Evolutionary conservation across 306 rosid genomes (phyloP).

Genomic region (Nissolia schottii): DNA sequence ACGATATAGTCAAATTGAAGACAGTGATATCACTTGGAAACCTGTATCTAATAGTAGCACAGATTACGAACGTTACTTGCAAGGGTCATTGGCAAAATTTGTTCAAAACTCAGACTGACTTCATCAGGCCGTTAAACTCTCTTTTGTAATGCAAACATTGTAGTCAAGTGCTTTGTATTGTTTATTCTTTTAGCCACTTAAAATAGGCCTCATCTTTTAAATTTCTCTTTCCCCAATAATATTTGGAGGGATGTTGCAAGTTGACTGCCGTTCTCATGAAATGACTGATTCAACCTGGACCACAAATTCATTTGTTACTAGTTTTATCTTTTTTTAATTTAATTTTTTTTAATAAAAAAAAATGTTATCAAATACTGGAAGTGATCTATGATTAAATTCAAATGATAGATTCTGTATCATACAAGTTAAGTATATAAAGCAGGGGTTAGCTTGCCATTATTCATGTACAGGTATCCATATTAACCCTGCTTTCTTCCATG

Average conservation of each 20-base stretch:
- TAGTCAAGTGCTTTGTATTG: not conserved
- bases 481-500: no score
- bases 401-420: no score
- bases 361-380: not conserved
- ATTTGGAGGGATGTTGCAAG: not conserved
- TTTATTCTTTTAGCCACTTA: not conserved
- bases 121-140: not conserved
- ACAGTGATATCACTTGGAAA: not conserved
- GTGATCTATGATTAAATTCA: no score
- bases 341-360: not conserved
- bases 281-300: not conserved
- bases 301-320: not conserved
- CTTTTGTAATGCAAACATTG: not conserved
- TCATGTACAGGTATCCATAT: no score
- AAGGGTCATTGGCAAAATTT: conserved; percentile 19
- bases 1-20: not conserved
- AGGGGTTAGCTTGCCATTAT: no score
- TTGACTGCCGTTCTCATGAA: not conserved
- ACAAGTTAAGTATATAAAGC: no score
- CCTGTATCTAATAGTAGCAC: not conserved
- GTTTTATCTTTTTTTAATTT: not conserved
- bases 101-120: not conserved
- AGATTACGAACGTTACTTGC: conserved; percentile 20
- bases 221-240: not conserved
- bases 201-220: not conserved